Evolutionary conservation across 1,139 yeast genomes (phyloP).

Genomic region (Maudiozyma humilis): DNA sequence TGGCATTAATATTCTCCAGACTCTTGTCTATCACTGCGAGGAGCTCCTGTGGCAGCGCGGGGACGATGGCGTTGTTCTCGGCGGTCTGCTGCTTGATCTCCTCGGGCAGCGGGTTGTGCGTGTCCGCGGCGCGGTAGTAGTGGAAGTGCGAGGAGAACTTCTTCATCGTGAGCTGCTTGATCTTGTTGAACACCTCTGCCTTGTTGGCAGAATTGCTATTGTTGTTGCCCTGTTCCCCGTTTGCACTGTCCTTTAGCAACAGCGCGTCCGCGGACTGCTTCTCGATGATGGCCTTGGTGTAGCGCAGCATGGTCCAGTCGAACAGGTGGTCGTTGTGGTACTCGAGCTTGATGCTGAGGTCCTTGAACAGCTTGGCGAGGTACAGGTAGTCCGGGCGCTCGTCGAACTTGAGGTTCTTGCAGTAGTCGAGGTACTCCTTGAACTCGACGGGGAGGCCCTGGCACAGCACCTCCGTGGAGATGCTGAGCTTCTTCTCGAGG

Average conservation of each 20-base stretch:
- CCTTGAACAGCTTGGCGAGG: slow-evolving; percentile 83
- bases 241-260: slow-evolving; percentile 9
- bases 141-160: slow-evolving; percentile 30
- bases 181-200: slow-evolving; percentile 26
- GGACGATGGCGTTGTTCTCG: slow-evolving; percentile 21
- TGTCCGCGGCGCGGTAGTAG: slow-evolving; percentile 25
- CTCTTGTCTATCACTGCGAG: slow-evolving; percentile 24
- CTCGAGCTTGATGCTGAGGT: slow-evolving; percentile 79
- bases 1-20: slow-evolving; percentile 21
- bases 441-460: slow-evolving; percentile 90
- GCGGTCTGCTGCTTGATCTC: slow-evolving; percentile 27
- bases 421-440: slow-evolving; percentile 79
- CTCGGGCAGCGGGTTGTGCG: slow-evolving; percentile 28
- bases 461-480: slow-evolving; percentile 81
- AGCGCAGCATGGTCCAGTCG: slow-evolving; percentile 95
- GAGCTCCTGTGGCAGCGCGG: slow-evolving; percentile 24
- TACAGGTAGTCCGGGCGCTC: slow-evolving; percentile 94
- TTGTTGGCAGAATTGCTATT: slow-evolving; percentile 9
- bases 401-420: slow-evolving; percentile 85
- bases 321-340: slow-evolving; percentile 91
- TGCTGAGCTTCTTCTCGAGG: slow-evolving; percentile 92
- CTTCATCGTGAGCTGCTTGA: slow-evolving; percentile 28
- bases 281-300: slow-evolving; percentile 46
- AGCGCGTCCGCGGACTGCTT: slow-evolving; percentile 13
- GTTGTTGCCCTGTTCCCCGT: background rate